Evolutionary conservation across 129 eudicot genomes (phyloP).

Genomic region (Glebionis coronaria): DNA sequence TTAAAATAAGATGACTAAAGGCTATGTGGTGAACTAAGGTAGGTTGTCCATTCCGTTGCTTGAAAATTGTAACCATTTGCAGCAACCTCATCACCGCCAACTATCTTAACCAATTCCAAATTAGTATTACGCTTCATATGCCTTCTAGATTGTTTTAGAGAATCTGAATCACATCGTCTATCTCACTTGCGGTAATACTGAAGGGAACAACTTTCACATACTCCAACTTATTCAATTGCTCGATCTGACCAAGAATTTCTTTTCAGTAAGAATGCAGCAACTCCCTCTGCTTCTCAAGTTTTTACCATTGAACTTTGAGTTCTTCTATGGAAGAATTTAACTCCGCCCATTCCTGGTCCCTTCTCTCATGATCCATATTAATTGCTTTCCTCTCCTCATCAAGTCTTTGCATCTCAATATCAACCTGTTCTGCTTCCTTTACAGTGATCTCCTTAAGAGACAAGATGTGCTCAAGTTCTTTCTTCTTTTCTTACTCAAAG

Average conservation of each 20-base stretch:
- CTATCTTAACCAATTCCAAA: slow-evolving; percentile 22
- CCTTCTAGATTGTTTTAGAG: slow-evolving; percentile 35
- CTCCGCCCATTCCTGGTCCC: slow-evolving; percentile 90
- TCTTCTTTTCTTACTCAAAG: slow-evolving; percentile 78
- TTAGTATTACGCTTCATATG: slow-evolving; percentile 28
- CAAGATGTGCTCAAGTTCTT: slow-evolving; percentile 57
- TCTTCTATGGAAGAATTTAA: slow-evolving; percentile 66
- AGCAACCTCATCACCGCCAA: slow-evolving; percentile 29
- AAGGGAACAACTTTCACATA: slow-evolving; percentile 48
- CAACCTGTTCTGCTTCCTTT: slow-evolving; percentile 71
- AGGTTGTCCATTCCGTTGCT: too few species aligned
- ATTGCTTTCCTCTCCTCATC: slow-evolving; percentile 64
- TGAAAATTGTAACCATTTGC: slow-evolving; percentile 28
- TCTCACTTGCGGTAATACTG: slow-evolving; percentile 41
- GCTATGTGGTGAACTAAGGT: too few species aligned
- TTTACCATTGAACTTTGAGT: slow-evolving; percentile 74
- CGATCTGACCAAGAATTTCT: slow-evolving; percentile 70
- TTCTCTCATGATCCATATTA: slow-evolving; percentile 73
- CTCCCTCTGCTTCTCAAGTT: slow-evolving; percentile 87
- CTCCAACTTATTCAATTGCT: slow-evolving; percentile 67
- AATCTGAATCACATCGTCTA: slow-evolving; percentile 34
- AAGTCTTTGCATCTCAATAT: slow-evolving; percentile 59
- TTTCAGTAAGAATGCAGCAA: slow-evolving; percentile 64
- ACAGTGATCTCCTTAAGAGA: slow-evolving; percentile 59
- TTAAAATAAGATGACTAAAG: too few species aligned